A percentile compares a stretch with the other conserved stretches of the same genome.
Evolutionary conservation across 2,329 filamentous ascomycete genomes (phyloP).

Genomic region (Stagonosporopsis vannaccii): DNA sequence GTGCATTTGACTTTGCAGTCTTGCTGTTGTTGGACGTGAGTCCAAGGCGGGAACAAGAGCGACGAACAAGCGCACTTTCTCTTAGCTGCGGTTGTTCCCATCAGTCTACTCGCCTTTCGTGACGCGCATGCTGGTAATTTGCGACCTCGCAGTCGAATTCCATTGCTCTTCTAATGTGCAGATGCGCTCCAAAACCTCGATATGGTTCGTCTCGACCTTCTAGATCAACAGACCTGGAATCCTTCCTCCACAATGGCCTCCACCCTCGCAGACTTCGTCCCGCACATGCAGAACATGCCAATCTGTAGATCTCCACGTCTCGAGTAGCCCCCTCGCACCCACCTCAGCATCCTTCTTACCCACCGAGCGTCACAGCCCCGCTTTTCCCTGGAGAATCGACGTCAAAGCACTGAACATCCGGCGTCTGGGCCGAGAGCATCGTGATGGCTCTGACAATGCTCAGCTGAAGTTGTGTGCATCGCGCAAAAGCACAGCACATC

Average conservation of each 20-base stretch:
- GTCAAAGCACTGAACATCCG: constrained; percentile 16
- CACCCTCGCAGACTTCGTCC: constrained; percentile 7
- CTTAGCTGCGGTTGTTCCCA: constrained; percentile 9
- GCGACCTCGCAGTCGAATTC: background rate
- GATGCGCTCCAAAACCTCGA: background rate
- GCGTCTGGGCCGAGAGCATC: constrained; percentile 9
- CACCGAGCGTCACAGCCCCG: constrained; percentile 17
- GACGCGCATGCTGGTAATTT: background rate
- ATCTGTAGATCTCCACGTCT: constrained; percentile 23
- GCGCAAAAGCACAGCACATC: constrained; percentile 1
- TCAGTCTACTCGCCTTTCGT: background rate
- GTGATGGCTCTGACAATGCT: constrained; percentile 9
- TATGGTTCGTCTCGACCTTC: constrained; percentile 2
- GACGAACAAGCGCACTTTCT: background rate
- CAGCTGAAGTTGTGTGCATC: background rate
- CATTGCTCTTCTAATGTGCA: background rate
- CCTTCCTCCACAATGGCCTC: constrained; percentile 6
- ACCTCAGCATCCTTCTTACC: background rate
- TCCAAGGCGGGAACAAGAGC: constrained; percentile 7
- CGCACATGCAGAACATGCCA: constrained; percentile 21
- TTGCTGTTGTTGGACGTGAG: background rate
- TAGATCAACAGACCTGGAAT: constrained; percentile 11
- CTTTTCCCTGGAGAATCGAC: constrained; percentile 20
- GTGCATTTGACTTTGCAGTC: background rate
- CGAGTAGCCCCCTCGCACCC: constrained; percentile 7